A percentile compares a stretch with the other conserved stretches of the same genome.
These are phyloP conservation scores for Beauveria sp. DNA, from an alignment of 2,329 filamentous ascomycete genomes.

Conservation along the genomic window DNA sequence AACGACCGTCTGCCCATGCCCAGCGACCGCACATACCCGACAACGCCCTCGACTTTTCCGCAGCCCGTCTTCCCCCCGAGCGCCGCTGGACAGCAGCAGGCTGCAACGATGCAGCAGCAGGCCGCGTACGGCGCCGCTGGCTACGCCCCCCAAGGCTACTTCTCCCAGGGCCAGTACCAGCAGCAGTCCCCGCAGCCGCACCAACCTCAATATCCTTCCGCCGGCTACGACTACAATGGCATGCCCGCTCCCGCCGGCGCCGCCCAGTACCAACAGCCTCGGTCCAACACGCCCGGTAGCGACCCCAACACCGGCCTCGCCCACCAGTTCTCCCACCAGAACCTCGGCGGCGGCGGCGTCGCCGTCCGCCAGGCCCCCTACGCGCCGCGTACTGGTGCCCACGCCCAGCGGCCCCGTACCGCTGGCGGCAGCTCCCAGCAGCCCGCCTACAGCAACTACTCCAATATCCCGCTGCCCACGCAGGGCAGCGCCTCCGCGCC, in stretches of 20 bases:
- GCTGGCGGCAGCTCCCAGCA: constrained; percentile 62
- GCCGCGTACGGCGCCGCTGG: constrained; percentile 31
- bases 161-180: constrained; percentile 51
- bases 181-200: constrained; percentile 41
- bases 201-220: constrained; percentile 37
- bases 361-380: constrained; percentile 64
- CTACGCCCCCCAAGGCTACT: constrained; percentile 30
- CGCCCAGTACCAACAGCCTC: constrained; percentile 34
- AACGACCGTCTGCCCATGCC: constrained; percentile 54
- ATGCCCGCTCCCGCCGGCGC: constrained; percentile 32
- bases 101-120: constrained; percentile 31
- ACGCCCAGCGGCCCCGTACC: constrained; percentile 73
- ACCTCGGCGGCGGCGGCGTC: constrained; percentile 71
- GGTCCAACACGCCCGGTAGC: constrained; percentile 55
- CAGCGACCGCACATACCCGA: constrained; percentile 66
- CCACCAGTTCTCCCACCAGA: constrained; percentile 95
- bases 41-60: constrained; percentile 92
- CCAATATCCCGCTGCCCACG: constrained; percentile 55
- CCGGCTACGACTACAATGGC: constrained; percentile 40
- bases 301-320: constrained; percentile 87
- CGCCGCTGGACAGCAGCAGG: constrained; percentile 18
- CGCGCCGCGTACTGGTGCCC: constrained; percentile 57
- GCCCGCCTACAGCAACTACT: constrained; percentile 56
- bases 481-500: constrained; percentile 48
- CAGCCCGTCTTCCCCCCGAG: constrained; percentile 65